Evolutionary conservation across 202 grass and related monocot species (phyloP).

Genomic region (Sporobolus alterniflorus): DNA sequence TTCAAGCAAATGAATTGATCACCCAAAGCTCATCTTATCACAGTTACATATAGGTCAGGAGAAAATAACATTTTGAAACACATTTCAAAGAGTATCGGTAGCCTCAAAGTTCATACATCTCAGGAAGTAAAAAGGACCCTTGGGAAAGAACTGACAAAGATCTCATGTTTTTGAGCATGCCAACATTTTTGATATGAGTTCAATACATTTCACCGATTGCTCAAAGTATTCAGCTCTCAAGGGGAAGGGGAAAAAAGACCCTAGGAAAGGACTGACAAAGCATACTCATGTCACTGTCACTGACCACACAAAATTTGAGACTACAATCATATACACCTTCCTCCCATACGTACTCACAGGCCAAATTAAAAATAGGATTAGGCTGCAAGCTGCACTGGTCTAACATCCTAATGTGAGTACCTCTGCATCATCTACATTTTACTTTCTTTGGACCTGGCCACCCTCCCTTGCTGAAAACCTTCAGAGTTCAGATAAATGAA

Average conservation of each 20-base stretch:
- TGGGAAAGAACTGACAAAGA: slow-evolving; percentile 25
- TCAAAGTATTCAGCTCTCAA: slow-evolving; percentile 10
- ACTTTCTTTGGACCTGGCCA: slow-evolving; percentile 46
- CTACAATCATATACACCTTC: slow-evolving; percentile 52
- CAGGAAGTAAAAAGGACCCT: not conserved
- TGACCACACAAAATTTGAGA: slow-evolving; percentile 30
- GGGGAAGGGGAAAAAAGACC: not conserved
- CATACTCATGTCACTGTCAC: not conserved
- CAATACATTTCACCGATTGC: slow-evolving; percentile 12
- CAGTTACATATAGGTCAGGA: not conserved
- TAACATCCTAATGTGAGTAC: slow-evolving; percentile 44
- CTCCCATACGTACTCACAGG: slow-evolving; percentile 32
- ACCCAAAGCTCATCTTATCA: too few relatives aligned
- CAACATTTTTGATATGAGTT: not conserved
- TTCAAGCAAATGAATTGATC: not conserved
- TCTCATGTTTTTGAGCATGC: not conserved
- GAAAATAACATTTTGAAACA: not conserved
- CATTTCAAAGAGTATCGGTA: not conserved
- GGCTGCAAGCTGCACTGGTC: slow-evolving; percentile 49
- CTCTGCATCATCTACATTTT: slow-evolving; percentile 47
- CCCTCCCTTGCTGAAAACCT: slow-evolving; percentile 53
- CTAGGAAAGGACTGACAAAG: slow-evolving; percentile 37
- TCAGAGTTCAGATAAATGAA: slow-evolving; percentile 73
- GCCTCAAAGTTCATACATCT: slow-evolving; percentile 13
- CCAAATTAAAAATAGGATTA: slow-evolving; percentile 60